Base-by-base conservation (phyloP, 2,329 filamentous ascomycete species). In the Neonectria ditissima region DNA sequence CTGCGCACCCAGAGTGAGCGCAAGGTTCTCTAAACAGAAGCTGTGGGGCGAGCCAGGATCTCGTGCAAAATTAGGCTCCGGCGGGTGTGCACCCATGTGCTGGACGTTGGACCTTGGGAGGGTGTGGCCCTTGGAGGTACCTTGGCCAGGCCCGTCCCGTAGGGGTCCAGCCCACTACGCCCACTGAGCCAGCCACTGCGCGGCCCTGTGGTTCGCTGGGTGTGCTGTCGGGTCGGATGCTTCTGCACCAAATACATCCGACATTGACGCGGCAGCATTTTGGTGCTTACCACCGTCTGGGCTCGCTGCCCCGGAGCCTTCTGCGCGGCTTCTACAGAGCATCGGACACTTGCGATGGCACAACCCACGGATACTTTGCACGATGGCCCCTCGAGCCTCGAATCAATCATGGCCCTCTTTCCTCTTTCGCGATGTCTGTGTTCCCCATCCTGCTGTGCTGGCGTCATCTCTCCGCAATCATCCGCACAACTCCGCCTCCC, bases 1-100 rank as follows among this genome's bases (percentile, higher is more conserved):
- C 59, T 41, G 39, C 10, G 45, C 54, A 51, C 69, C 68, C 68
- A 52, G 16, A 65, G 59, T 55, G 41, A 67, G 60, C 50, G 56
- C 56, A 47, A 53, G 56, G 56, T 59, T 59, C 56, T 45, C 50
- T 53, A 52, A 66, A 61, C 48, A 62, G 69, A 63, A 58, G 58
- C 37, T 44, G 66, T 68, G 66, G 62, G 52, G 52, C 37, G 44
- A 18, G 20, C 41, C 18, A 37, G 44, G 52, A 44, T 50, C 26
- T 55, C n/a, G 58, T 30, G 48, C 28, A 55, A 61, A 52, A 50
- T 61, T 61, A 61, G 59, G 45, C 28, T 56, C 59, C 45, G 52
- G 26, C 52, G 52, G 52, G 52, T 45, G 43, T 48, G 57, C 30
- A 28, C 20, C 34, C 34, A 24, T 41, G 32, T 24, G 20, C 14